These are phyloP conservation scores for Erythrophleum ivorense DNA, from an alignment of 331 rosid genomes.

Conservation along the genomic window DNA sequence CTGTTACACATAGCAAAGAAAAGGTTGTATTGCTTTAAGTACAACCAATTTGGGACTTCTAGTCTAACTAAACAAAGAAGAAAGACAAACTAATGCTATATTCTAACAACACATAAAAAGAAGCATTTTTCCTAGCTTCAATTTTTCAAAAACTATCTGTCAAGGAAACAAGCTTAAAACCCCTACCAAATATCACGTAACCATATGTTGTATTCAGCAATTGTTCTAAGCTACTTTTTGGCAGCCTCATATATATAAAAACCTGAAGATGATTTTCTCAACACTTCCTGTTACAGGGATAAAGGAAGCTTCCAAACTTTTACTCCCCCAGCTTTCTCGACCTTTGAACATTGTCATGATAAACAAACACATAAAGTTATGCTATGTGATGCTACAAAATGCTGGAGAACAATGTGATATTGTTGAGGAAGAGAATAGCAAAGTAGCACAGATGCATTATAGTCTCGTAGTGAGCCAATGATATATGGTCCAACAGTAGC, in stretches of 20 bases:
- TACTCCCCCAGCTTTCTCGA: background rate
- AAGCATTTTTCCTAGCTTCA: background rate
- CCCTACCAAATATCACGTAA: background rate
- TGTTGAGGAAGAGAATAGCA: constrained; percentile 11
- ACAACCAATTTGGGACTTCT: too few species aligned
- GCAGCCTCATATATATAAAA: background rate
- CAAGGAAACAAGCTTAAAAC: background rate
- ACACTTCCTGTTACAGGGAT: background rate
- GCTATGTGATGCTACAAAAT: constrained; percentile 6
- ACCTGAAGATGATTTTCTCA: background rate
- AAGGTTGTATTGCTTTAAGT: too few species aligned
- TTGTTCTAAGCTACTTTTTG: background rate
- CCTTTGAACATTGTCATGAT: constrained; percentile 5
- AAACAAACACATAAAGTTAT: background rate
- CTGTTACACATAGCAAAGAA: too few species aligned
- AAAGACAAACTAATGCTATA: too few species aligned
- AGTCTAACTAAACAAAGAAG: too few species aligned
- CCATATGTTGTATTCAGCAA: background rate
- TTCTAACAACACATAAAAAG: background rate
- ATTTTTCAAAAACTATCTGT: background rate
- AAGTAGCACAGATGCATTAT: background rate
- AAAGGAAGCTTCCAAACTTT: background rate
- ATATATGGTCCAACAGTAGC: constrained; percentile 2
- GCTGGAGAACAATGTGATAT: background rate
- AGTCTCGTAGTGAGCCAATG: constrained; percentile 6